These are phyloP conservation scores for Corylus avellana DNA, from an alignment of 306 rosid species.

Conservation along the genomic window DNA sequence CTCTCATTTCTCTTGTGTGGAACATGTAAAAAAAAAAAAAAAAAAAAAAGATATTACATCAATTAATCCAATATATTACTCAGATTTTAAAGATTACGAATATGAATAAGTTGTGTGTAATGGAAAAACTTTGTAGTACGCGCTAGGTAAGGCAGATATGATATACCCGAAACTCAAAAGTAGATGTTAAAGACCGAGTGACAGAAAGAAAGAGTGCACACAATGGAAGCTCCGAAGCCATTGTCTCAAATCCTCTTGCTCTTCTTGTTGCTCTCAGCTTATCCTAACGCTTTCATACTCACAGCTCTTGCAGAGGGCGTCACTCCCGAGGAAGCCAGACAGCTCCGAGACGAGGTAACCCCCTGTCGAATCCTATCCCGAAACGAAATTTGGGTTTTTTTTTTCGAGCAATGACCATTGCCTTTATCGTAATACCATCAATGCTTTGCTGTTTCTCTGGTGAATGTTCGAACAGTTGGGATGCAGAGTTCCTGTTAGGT, in stretches of 20 bases:
- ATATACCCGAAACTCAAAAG: not conserved
- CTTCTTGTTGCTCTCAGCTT: slow-evolving; percentile 31
- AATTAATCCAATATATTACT: no score
- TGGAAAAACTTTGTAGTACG: no score
- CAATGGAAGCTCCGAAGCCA: slow-evolving; percentile 44
- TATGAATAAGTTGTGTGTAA: no score
- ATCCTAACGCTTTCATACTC: slow-evolving; percentile 15
- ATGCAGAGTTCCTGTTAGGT: not conserved
- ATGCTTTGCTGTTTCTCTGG: not conserved
- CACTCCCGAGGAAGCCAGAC: slow-evolving; percentile 63
- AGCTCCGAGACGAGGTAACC: slow-evolving; percentile 70
- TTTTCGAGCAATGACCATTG: not conserved
- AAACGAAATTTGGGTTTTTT: not conserved
- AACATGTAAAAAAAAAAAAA: no score
- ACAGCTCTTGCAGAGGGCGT: slow-evolving; percentile 59
- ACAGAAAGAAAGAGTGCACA: not conserved
- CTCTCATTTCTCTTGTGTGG: no score
- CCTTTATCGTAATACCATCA: not conserved
- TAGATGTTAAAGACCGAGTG: not conserved
- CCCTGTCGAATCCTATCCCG: not conserved
- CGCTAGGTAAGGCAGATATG: no score
- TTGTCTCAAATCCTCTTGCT: slow-evolving; percentile 39
- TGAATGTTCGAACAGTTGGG: not conserved
- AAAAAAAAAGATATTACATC: no score
- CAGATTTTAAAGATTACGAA: no score